A percentile compares a stretch with the other conserved stretches of the same genome.
These are phyloP conservation scores for Stachybotrys chlorohalonatus DNA, from an alignment of 2,329 filamentous ascomycete species.

Conservation along the genomic window DNA sequence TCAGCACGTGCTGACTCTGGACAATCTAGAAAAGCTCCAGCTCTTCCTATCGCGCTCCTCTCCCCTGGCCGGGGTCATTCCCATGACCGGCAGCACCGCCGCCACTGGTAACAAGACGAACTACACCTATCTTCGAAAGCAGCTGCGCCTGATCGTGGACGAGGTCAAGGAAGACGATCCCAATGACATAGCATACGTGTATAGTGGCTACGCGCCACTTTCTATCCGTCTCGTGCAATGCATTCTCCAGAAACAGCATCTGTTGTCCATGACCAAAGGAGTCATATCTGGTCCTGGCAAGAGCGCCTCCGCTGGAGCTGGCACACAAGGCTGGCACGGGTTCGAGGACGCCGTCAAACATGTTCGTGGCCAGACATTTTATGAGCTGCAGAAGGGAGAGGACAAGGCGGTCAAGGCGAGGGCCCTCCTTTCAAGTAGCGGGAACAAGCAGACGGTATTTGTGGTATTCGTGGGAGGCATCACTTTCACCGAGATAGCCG, in stretches of 20 bases:
- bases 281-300: slow-evolving; percentile 28
- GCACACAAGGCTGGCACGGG: slow-evolving; percentile 77
- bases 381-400: slow-evolving; percentile 83
- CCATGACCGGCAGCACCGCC: slow-evolving; percentile 51
- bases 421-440: slow-evolving; percentile 71
- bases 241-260: slow-evolving; percentile 80
- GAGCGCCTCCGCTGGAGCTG: slow-evolving; percentile 34
- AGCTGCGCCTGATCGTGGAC: slow-evolving; percentile 82
- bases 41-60: slow-evolving; percentile 72
- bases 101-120: slow-evolving; percentile 68
- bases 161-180: slow-evolving; percentile 94
- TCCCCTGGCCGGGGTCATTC: slow-evolving; percentile 71
- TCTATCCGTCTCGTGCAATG: slow-evolving; percentile 88
- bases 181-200: slow-evolving; percentile 94
- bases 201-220: slow-evolving; percentile 91
- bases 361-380: slow-evolving; percentile 80
- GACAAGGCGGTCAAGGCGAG: slow-evolving; percentile 86
- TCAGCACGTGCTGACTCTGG: slow-evolving; percentile 85
- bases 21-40: slow-evolving; percentile 81
- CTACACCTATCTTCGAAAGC: slow-evolving; percentile 80
- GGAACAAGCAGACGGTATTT: slow-evolving; percentile 75
- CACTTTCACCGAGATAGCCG: slow-evolving; percentile 92
- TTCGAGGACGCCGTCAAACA: slow-evolving; percentile 91
- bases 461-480: slow-evolving; percentile 98
- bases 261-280: slow-evolving; percentile 62